These are phyloP conservation scores for Phialophora verrucosa DNA, from an alignment of 2,329 filamentous ascomycete genomes.

Conservation along the genomic window DNA sequence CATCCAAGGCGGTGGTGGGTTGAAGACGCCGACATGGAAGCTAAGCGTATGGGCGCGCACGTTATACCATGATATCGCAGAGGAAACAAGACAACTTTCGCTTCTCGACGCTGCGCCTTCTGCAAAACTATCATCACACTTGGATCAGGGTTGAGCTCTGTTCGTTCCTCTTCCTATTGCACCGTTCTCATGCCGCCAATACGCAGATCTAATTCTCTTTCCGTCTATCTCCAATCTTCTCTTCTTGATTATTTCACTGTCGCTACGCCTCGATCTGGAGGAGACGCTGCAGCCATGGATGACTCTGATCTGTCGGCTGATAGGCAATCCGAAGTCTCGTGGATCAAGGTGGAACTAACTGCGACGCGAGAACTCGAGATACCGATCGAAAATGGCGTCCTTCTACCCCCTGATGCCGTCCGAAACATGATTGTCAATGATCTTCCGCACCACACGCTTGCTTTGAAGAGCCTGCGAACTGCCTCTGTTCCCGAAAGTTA, in stretches of 20 bases:
- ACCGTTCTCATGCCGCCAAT: background rate
- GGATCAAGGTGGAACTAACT: conserved; percentile 4
- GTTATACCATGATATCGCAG: background rate
- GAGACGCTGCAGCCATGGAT: background rate
- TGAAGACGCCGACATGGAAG: background rate
- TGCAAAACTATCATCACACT: background rate
- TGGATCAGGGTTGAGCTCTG: background rate
- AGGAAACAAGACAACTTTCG: background rate
- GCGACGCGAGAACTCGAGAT: conserved; percentile 5
- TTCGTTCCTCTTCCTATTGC: background rate
- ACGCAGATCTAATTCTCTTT: background rate
- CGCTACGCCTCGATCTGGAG: background rate
- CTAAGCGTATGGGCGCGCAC: background rate
- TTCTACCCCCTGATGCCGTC: background rate
- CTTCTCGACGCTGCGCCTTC: background rate
- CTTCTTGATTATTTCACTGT: background rate
- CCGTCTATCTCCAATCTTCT: background rate
- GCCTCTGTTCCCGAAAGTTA: background rate
- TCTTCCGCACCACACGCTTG: background rate
- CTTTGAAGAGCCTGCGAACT: background rate
- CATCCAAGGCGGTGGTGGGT: background rate
- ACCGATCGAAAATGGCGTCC: background rate
- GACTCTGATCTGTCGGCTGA: background rate
- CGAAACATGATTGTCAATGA: background rate
- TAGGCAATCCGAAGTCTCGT: background rate